Base-by-base conservation (phyloP, 352 stramenopile genomes). In the Plasmopara halstedii region DNA sequence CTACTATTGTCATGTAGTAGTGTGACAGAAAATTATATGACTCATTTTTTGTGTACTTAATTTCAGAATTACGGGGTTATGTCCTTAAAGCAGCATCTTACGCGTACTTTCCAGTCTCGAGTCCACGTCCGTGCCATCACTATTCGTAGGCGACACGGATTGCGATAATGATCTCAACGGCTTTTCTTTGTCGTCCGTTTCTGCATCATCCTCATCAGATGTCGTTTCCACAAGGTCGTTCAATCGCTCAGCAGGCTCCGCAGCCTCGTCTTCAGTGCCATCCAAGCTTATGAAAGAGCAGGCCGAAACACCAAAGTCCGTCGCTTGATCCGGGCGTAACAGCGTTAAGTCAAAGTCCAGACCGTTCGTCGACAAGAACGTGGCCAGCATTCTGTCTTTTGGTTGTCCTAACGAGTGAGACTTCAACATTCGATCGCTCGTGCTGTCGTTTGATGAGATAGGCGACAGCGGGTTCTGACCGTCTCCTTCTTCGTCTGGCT, bases 321-420 rank as follows among this genome's bases (percentile, higher is more conserved):
- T 82, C 9, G 73, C 77, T 25, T 75, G 68, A 19, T 86, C 62
- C 1, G 77, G 77, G 15, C 77, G 77, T 54, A 88, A 37, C 42
- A 86, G 42, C 34, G 65, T 82, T n/a, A 86, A 70, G 51, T 88
- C 77, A 27, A 88, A 88, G 45, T 85, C 65, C 32, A 73, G 85
- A 7, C 75, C 70, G 6, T 63, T 61, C 15, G 60, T 69, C 25
- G 65, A 54, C 17, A 83, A 44, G 29, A 75, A 77, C 31, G 59
- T 64, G 47, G 66, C 70, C 43, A 73, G 48, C 42, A 79, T 57
- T 46, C 56, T 63, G 50, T 69, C 60, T 17, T 66, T 53, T 26
- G 57, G 62, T 14, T n/a, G 17, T 2, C 52, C 53, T 1, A 53
- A 46, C 13, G 51, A 36, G n/a, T 23, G 14, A 13, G 58, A 53